Percentiles rank a stretch among this genome's conserved stretches.
Evolutionary conservation across 495 filamentous ascomycete species (phyloP).

Genomic region (Parachaetomium inaequale): DNA sequence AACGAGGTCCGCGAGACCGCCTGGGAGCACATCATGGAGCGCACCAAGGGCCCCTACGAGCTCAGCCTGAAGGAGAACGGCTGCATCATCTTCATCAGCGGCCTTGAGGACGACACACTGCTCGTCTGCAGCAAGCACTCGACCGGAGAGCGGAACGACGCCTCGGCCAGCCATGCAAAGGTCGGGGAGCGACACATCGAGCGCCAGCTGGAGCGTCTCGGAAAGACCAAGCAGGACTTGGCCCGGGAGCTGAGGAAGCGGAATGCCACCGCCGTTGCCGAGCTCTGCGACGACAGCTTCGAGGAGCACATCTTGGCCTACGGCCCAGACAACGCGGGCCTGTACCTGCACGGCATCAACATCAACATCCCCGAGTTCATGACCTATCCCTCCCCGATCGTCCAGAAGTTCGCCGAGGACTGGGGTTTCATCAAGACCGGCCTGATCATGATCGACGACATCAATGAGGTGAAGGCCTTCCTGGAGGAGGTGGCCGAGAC

Average conservation of each 20-base stretch:
- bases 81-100: constrained; percentile 96
- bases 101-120: constrained; percentile 78
- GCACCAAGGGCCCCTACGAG: constrained; percentile 88
- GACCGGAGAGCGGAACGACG: constrained; percentile 69
- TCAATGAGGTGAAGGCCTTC: constrained; percentile 69
- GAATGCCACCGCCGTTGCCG: constrained; percentile 90
- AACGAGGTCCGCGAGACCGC: constrained; percentile 71
- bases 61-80: constrained; percentile 97
- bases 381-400: constrained; percentile 71
- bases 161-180: constrained; percentile 71
- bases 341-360: constrained; percentile 96
- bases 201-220: constrained; percentile 67
- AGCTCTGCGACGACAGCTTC: constrained; percentile 93
- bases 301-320: constrained; percentile 97
- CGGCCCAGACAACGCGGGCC: constrained; percentile 72
- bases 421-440: constrained; percentile 94
- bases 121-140: constrained; percentile 98
- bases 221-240: constrained; percentile 72
- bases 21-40: constrained; percentile 73
- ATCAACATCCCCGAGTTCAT: constrained; percentile 85
- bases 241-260: constrained; percentile 68
- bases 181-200: constrained; percentile 85
- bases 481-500: constrained; percentile 78
- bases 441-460: constrained; percentile 70
- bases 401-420: constrained; percentile 82